Base-by-base conservation (phyloP, 805 yeast species). In the Hanseniaspora nectarophila region DNA sequence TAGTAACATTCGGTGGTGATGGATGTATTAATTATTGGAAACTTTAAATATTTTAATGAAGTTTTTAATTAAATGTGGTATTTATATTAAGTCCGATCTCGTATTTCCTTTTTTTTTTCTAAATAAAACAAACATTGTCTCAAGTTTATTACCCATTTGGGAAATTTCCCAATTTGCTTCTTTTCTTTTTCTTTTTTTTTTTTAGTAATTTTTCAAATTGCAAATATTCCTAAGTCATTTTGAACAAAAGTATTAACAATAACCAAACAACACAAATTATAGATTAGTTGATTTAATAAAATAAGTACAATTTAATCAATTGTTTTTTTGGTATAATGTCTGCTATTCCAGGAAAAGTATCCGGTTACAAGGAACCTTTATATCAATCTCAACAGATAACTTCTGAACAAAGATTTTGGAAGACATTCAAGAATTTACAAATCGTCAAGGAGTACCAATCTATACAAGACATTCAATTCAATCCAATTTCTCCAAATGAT, bases 321-420 rank as follows among this genome's bases (percentile, higher is more conserved):
- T 5, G n/a, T n/a, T 13, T 3, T 16, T 37, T 37, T 37, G 38
- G 26, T 21, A 21, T 4, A 39, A 88, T 88, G 97, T 85, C 95
- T 0, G 76, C 95, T 5, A 70, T 74, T 18, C 72, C 76, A 61
- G 82, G 79, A 56, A 75, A 86, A 64, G 74, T 86, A 8, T 72
- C 75, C 26, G 81, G 79, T 28, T 76, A 75, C 29, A 75, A 85
- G 63, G 80, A 78, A 56, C 84, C 95, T 1, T 80, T 85, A 1
- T 74, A 86, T 47, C 94, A 95, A 2, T 80, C 85, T 10, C 83
- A 80, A 61, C 70, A 66, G 44, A 81, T 89, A 1, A 86, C 95
- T 0, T 90, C 96, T 1, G 97, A 90, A 58, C 95, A 88, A 62
- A 75, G 94, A 59, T 90, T 85, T 69, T 92, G 97, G 97, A 74